A percentile compares a stretch with the other conserved stretches of the same genome.
phyloP scores from a whole-genome alignment of 371 early-diverging fungal species.

The Mortierella sp. region DNA sequence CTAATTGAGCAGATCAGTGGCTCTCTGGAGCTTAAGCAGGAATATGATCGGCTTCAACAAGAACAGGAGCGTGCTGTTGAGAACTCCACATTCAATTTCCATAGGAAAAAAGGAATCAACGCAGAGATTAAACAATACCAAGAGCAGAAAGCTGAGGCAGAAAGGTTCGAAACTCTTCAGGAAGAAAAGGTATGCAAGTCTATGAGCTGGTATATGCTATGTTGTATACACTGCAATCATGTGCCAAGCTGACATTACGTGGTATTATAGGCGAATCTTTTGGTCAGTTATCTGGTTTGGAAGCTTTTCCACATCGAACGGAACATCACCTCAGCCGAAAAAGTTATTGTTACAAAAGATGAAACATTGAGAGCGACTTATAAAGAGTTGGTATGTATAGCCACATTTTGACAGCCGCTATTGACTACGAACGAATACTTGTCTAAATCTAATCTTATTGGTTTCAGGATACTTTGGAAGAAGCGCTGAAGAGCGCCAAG shows the following conservation, averaged over 20 bases:
- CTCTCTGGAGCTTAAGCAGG: conserved; percentile 88
- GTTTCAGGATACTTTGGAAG: conserved; percentile 62
- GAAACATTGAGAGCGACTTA: conserved; percentile 48
- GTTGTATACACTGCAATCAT: neutral
- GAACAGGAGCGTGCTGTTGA: conserved; percentile 91
- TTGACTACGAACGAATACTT: neutral
- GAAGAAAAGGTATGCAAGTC: conserved; percentile 61
- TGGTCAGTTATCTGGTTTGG: conserved; percentile 84
- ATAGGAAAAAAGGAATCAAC: conserved; percentile 87
- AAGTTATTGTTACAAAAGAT: conserved; percentile 57
- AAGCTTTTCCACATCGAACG: conserved; percentile 89
- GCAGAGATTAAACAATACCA: conserved; percentile 92
- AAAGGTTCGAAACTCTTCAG: conserved; percentile 80
- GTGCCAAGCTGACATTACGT: neutral
- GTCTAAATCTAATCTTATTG: neutral
- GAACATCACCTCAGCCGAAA: conserved; percentile 65
- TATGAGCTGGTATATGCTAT: neutral
- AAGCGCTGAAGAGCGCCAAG: conserved; percentile 71
- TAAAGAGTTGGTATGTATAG: conserved; percentile 56
- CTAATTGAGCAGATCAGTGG: conserved; percentile 98
- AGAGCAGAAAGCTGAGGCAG: conserved; percentile 93
- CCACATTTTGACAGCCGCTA: neutral
- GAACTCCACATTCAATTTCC: conserved; percentile 88
- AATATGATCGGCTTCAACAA: conserved; percentile 89
- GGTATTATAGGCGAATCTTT: conserved; percentile 46